Evolutionary conservation across 306 rosid species (phyloP), one percentile per base, ranked within the genome.

Genomic region (Carpinus fangiana): DNA sequence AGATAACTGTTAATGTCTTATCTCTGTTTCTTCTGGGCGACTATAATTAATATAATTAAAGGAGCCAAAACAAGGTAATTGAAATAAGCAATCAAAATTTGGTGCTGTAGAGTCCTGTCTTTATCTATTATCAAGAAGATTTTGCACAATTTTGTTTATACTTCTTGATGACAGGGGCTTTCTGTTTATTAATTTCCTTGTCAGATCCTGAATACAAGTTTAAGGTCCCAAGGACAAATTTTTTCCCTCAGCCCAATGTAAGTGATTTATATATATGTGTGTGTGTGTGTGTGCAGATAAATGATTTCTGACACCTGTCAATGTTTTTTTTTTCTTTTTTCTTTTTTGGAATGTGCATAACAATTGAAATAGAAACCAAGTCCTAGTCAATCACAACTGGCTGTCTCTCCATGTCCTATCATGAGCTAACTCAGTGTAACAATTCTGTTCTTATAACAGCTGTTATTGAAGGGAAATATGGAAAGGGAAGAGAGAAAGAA

Each of bases 221-320:
- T 72, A 89, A 82, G 73, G 97, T 92, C 67, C 90, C 97, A 38
- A 85, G 97, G 82, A 60, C 93, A 76, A 76, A 86, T 76, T 94
- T 95, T 79, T 94, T 95, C 82, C 98, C 98, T 74, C 97, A 88
- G 88, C 98, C 98, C 23, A 92, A 92, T 73, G 98, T 91, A 84
- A 86, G 97, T 84, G 66, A 82, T 72, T 61, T 73, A 14, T 77
- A 59, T 80, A 62, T 62, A 55, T 20, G 46, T 68, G 45, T 60
- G 59, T 77, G 54, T 80, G 57, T 62, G 55, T 20, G 46, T 68
- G 45, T 60, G 59, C 38, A 48, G 20, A 54, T 52, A 53, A 17
- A 28, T 67, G 51, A 43, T 80, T 43, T 73, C 66, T 41, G 34
- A 79, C 69, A 0, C 7, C 26, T 59, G 81, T 23, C 23, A 12